Evolutionary conservation across 1,284 basidiomycete species (phyloP), one percentile per base, ranked within the genome.

Genomic region (Boletus mariae): DNA sequence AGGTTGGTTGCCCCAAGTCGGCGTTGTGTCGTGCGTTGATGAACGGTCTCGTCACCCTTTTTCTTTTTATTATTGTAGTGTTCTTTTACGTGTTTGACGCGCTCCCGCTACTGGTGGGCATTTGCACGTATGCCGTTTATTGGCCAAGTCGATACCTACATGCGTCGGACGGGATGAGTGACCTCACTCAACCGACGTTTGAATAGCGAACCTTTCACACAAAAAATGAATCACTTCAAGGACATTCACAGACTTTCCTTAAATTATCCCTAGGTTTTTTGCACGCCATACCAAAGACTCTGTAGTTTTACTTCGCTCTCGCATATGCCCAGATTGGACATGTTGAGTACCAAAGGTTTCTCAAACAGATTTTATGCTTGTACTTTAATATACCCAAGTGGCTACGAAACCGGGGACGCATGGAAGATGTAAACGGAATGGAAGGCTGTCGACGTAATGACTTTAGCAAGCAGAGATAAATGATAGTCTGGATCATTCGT

Each of bases 21-120:
- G 6, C 13, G 15, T 25, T 17, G 7, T 41, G 11, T 41, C 40
- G 10, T 41, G 12, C 12, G 12, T 11, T 41, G 26, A 26, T 43
- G 20, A 4, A 40, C 13, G 5, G 2, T 26, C 13, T 42, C 8
- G 4, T 26, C 8, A 6, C 23, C 17, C n/a, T 12, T 6, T 20
- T 20, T 20, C 20, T 20, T 20, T 20, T 20, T 20, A 20, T 37
- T 8, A 6, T 10, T 7, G 10, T 25, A 70, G 66, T 65, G 6
- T 76, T 70, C 60, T 76, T 77, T 59, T 73, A 77, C 47, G 62
- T 69, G 5, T 67, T 78, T 37, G 76, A 79, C 55, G 71, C 74
- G 1, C 59, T 73, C 12, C 68, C 71, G 5, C 57, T 79, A 1
- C 62, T 73, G 25, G 59, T 77, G 26, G 76, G 74, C n/a, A 72